Percentiles rank a stretch among this genome's conserved stretches.
phyloP scores from a whole-genome alignment of 495 filamentous ascomycete genomes.

The Aspergillus nidulans region DNA sequence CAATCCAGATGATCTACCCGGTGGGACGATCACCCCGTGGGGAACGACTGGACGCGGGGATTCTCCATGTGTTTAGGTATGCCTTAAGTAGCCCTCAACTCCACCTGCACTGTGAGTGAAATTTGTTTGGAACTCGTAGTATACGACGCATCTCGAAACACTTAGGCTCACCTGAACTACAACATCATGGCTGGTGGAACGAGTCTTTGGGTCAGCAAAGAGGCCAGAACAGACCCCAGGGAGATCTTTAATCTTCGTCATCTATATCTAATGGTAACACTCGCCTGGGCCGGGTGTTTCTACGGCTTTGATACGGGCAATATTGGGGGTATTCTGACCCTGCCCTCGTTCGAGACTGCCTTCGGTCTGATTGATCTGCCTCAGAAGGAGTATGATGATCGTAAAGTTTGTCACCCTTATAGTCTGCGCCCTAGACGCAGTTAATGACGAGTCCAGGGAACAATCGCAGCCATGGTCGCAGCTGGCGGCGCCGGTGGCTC shows the following conservation, averaged over 20 bases:
- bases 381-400: constrained; percentile 16
- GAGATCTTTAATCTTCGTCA: constrained; percentile 27
- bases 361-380: constrained; percentile 20
- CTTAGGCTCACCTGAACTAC: too few relatives aligned
- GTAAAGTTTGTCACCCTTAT: constrained; percentile 33
- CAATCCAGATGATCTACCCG: not conserved
- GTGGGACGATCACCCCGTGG: not conserved
- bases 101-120: too few relatives aligned
- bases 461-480: constrained; percentile 59
- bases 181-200: constrained; percentile 22
- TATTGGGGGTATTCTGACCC: constrained; percentile 59
- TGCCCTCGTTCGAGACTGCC: constrained; percentile 52
- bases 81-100: not conserved
- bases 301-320: constrained; percentile 64
- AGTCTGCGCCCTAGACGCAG: constrained; percentile 17
- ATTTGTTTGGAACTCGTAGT: too few relatives aligned
- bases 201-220: constrained; percentile 24
- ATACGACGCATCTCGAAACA: too few relatives aligned
- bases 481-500: constrained; percentile 58
- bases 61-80: not conserved
- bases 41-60: not conserved
- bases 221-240: constrained; percentile 21
- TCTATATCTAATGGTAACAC: constrained; percentile 19
- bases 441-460: constrained; percentile 44
- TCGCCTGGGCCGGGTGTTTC: constrained; percentile 26